Conservation (phyloP, 2,329 filamentous ascomycete species). For the Chaetomium globosum region DNA sequence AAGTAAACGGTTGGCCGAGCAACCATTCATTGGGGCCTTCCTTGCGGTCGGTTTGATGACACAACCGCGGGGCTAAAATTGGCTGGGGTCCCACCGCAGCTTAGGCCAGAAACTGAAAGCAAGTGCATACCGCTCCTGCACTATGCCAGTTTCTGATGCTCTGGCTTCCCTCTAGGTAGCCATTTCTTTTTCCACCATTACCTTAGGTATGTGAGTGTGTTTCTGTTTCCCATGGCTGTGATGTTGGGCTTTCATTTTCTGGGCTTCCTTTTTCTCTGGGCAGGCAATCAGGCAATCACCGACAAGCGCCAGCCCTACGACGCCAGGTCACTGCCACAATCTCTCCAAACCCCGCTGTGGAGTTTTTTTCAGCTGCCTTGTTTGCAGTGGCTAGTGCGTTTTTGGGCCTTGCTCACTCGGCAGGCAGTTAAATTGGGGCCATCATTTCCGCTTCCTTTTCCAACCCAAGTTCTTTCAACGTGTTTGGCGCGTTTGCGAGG, state of each 20-base stretch:
- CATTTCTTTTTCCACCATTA: not conserved
- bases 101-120: slow-evolving; percentile 13
- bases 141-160: not conserved
- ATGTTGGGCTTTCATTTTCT: not conserved
- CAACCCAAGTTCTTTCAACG: slow-evolving; percentile 8
- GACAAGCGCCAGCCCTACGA: slow-evolving; percentile 24
- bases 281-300: not conserved
- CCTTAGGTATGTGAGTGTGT: not conserved
- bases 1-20: slow-evolving; percentile 40
- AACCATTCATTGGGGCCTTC: slow-evolving; percentile 29
- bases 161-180: no score
- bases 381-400: slow-evolving; percentile 27
- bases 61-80: slow-evolving; percentile 33
- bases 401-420: slow-evolving; percentile 16
- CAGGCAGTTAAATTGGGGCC: slow-evolving; percentile 2
- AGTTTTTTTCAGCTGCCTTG: slow-evolving; percentile 34
- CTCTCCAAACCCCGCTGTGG: slow-evolving; percentile 24
- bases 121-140: not conserved
- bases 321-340: slow-evolving; percentile 10
- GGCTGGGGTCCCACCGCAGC: slow-evolving; percentile 22
- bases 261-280: not conserved
- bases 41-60: slow-evolving; percentile 29
- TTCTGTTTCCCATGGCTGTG: not conserved
- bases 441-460: slow-evolving; percentile 1
- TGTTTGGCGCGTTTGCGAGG: slow-evolving; percentile 21